Evolutionary conservation across 2,329 filamentous ascomycete species (phyloP).

Genomic region (Aureobasidium namibiae): DNA sequence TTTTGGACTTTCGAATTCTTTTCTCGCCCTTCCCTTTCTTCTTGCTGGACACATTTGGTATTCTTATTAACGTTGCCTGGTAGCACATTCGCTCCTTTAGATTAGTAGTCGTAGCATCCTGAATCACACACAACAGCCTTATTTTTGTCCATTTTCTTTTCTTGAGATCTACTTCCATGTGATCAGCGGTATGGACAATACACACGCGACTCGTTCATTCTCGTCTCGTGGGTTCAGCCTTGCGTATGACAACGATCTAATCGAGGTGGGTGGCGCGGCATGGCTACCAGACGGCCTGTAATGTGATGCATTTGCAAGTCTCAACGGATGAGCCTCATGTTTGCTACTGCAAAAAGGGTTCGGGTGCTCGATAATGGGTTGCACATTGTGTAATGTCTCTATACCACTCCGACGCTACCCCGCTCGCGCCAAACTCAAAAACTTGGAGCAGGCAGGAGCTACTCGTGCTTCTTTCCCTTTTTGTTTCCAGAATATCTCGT

Average conservation of each 20-base stretch:
- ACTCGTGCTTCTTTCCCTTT: slow-evolving; percentile 2
- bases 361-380: not conserved
- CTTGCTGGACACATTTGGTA: not conserved
- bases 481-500: not conserved
- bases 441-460: not conserved
- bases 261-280: not conserved
- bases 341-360: not conserved
- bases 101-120: slow-evolving; percentile 3
- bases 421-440: slow-evolving; percentile 7
- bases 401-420: not conserved
- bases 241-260: not conserved
- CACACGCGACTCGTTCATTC: not conserved
- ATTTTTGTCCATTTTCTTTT: not conserved
- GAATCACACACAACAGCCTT: not conserved
- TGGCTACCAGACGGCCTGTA: not conserved
- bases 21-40: not conserved
- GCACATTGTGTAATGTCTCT: not conserved
- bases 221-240: not conserved
- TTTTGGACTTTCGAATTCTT: not conserved
- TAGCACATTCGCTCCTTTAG: not conserved
- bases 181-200: not conserved
- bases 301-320: not conserved
- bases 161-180: not conserved
- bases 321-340: not conserved
- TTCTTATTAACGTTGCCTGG: not conserved